Evolutionary conservation across 768 basidiomycete species (phyloP), one percentile per base, ranked within the genome.

Genomic region (Kwoniella botswanensis): DNA sequence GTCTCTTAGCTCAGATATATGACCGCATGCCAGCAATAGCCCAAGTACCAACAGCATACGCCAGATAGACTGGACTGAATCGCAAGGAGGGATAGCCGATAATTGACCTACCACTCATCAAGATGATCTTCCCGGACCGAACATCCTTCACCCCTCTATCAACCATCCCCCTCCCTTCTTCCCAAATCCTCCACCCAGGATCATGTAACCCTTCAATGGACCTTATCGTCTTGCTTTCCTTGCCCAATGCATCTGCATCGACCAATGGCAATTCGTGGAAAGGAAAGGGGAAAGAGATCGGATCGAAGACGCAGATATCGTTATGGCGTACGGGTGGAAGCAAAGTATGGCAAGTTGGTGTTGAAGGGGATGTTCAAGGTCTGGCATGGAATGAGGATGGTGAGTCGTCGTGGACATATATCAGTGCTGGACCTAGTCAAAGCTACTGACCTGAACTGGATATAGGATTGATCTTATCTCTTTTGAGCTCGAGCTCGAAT

Each of bases 201-300:
- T 68, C 79, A 71, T 80, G 79, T 65, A 80, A 80, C 24, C 76
- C 79, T 0, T 65, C 68, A 4, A 80, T 80, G 79, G 79, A 80
- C 68, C 75, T 80, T 9, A 70, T 79, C 18, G 76, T 71, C 44
- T 65, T 77, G 2, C 66, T 79, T 22, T 54, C 64, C 3, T 35
- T 63, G n/a, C 58, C 42, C 7, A 63, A 56, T 12, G 11, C 70
- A 10, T 4, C 35, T 35, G 29, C 56, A 12, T 18, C 46, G 4
- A 13, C 29, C 6, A 24, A 12, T 46, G 29, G 18, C 17, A 63
- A 22, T 26, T 11, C 15, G 29, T 22, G 62, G 26, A 69, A 69
- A 65, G 68, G 68, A 4, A 70, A 70, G 61, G 68, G 61, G 1
- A 73, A 70, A 63, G 68, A 68, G 9, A 41, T 44, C 11, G 54